Evolutionary conservation across 805 yeast genomes (phyloP).

Genomic region (Lipomyces sp.): DNA sequence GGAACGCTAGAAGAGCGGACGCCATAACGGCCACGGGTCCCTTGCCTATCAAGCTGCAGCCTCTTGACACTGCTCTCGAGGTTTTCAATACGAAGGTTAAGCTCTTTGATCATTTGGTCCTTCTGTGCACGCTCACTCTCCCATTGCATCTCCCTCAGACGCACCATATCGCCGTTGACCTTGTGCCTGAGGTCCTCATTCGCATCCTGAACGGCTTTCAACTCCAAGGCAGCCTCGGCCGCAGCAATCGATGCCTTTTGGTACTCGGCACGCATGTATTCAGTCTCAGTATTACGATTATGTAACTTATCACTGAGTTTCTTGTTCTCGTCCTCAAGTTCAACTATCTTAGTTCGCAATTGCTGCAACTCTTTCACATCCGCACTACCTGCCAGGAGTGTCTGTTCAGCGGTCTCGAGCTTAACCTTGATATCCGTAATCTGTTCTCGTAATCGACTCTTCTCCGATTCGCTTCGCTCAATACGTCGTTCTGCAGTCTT

Average conservation of each 20-base stretch:
- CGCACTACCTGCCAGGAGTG: slow-evolving; percentile 39
- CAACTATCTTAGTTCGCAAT: slow-evolving; percentile 52
- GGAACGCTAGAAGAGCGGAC: slow-evolving; percentile 38
- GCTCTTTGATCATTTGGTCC: slow-evolving; percentile 41
- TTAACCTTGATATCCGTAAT: slow-evolving; percentile 44
- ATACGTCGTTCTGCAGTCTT: slow-evolving; percentile 39
- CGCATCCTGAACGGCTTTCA: slow-evolving; percentile 42
- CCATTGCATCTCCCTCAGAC: slow-evolving; percentile 41
- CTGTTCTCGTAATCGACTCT: slow-evolving; percentile 36
- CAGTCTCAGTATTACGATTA: slow-evolving; percentile 60
- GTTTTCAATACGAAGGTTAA: slow-evolving; percentile 40
- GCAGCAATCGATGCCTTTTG: slow-evolving; percentile 44
- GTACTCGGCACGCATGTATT: slow-evolving; percentile 52
- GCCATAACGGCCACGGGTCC: slow-evolving; percentile 37
- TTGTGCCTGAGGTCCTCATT: slow-evolving; percentile 35
- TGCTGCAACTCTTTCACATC: slow-evolving; percentile 43
- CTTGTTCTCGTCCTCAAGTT: slow-evolving; percentile 54
- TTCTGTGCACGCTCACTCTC: slow-evolving; percentile 43
- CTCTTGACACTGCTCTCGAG: slow-evolving; percentile 44
- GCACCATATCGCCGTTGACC: slow-evolving; percentile 40
- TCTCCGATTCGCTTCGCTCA: slow-evolving; percentile 38
- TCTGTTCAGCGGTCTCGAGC: slow-evolving; percentile 42
- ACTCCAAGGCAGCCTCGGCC: slow-evolving; percentile 42
- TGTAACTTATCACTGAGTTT: slow-evolving; percentile 52
- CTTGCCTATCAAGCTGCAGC: slow-evolving; percentile 33